These are phyloP conservation scores for Eucalyptus pumila DNA, from an alignment of 345 rosid species.

Conservation along the genomic window DNA sequence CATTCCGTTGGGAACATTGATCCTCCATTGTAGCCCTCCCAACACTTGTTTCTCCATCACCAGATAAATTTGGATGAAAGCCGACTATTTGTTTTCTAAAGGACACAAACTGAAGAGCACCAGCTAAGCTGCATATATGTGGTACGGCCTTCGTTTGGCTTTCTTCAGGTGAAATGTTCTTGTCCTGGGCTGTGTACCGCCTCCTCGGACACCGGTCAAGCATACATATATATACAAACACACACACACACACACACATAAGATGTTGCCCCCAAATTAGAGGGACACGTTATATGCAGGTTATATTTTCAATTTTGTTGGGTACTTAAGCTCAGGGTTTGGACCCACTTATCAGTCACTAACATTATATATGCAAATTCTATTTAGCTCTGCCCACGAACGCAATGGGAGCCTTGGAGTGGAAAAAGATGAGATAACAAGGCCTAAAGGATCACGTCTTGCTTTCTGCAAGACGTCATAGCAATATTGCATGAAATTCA, in stretches of 20 bases:
- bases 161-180: neutral
- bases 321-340: neutral
- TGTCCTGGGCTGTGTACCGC: neutral
- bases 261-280: neutral
- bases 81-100: neutral
- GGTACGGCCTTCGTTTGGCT: neutral
- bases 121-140: neutral
- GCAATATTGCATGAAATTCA: neutral
- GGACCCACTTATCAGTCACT: neutral
- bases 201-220: neutral
- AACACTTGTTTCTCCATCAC: conserved; percentile 5
- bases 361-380: neutral
- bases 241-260: accelerated
- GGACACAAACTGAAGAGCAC: neutral
- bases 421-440: neutral
- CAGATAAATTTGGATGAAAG: neutral
- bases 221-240: neutral
- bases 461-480: neutral
- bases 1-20: conserved; percentile 26
- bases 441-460: neutral
- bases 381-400: neutral
- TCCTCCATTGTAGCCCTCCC: conserved; percentile 46
- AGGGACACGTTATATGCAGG: neutral
- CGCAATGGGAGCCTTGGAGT: neutral
- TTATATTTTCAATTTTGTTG: neutral